Conservation (phyloP, 2,329 filamentous ascomycete genomes). For the Xylaria polymorpha region DNA sequence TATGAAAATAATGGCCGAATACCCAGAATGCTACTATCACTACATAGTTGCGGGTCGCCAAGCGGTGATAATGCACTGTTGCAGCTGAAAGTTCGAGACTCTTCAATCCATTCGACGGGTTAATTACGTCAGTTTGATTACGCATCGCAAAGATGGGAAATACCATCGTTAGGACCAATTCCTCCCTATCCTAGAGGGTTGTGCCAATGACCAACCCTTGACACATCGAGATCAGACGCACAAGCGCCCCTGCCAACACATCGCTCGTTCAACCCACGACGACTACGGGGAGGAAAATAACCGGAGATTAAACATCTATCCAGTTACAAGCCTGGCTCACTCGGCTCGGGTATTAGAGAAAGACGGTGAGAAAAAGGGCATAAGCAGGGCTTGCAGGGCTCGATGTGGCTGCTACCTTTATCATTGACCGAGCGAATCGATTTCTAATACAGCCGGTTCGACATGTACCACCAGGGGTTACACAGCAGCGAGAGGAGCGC, state of each 20-base stretch:
- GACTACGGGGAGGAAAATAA: conserved; percentile 14
- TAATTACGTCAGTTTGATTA: conserved; percentile 14
- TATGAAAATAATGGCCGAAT: not conserved
- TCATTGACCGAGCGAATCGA: conserved; percentile 40
- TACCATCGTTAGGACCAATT: conserved; percentile 8
- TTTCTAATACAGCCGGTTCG: conserved; percentile 23
- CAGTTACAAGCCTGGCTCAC: conserved; percentile 21
- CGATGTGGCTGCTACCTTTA: conserved; percentile 29
- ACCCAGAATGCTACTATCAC: conserved; percentile 1
- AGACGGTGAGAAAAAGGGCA: conserved; percentile 43
- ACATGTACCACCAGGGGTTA: conserved; percentile 39
- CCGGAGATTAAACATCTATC: conserved; percentile 23
- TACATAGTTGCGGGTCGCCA: conserved; percentile 29
- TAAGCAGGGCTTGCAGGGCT: conserved; percentile 36
- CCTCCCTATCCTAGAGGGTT: conserved; percentile 17
- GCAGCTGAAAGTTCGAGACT: conserved; percentile 6
- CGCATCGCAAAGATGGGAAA: conserved; percentile 19
- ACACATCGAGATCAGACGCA: conserved; percentile 41
- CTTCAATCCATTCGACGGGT: not conserved
- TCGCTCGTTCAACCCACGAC: conserved; percentile 39
- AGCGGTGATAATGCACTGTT: conserved; percentile 32
- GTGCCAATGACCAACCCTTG: conserved; percentile 43
- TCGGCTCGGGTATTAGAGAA: conserved; percentile 22
- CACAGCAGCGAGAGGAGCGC: conserved; percentile 39
- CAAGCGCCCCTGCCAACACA: conserved; percentile 36